These are phyloP conservation scores for Penicillium bovifimosum DNA, from an alignment of 495 filamentous ascomycete genomes.

Conservation along the genomic window DNA sequence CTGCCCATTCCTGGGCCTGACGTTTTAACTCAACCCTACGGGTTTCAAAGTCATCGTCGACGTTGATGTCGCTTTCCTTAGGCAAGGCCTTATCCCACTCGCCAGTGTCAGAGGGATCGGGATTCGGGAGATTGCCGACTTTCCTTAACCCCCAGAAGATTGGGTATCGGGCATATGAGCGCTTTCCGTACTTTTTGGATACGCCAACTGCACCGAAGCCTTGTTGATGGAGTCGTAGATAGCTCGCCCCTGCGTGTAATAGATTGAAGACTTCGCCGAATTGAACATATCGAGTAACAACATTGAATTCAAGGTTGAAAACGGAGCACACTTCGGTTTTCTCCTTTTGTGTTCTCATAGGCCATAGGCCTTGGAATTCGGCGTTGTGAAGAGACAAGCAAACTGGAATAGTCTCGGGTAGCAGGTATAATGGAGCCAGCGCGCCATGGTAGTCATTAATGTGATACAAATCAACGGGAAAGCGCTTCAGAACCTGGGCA, in stretches of 20 bases:
- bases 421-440: constrained; percentile 62
- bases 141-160: constrained; percentile 73
- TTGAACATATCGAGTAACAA: constrained; percentile 45
- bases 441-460: constrained; percentile 80
- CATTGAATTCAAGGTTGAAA: constrained; percentile 52
- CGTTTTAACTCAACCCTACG: constrained; percentile 51
- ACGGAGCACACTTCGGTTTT: constrained; percentile 64
- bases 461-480: constrained; percentile 67
- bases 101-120: constrained; percentile 68
- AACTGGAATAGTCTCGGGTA: constrained; percentile 51
- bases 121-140: constrained; percentile 67
- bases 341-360: constrained; percentile 64
- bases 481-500: constrained; percentile 53
- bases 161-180: constrained; percentile 68
- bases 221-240: constrained; percentile 67
- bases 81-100: constrained; percentile 56
- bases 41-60: constrained; percentile 56
- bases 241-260: constrained; percentile 66
- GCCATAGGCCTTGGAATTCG: constrained; percentile 71
- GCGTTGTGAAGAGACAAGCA: constrained; percentile 59
- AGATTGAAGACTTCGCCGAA: constrained; percentile 68
- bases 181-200: constrained; percentile 69
- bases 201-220: constrained; percentile 74
- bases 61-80: constrained; percentile 45
- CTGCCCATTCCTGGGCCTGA: constrained; percentile 75